phyloP scores from a whole-genome alignment of 2,329 filamentous ascomycete species.

The Meredithiella fracta region DNA sequence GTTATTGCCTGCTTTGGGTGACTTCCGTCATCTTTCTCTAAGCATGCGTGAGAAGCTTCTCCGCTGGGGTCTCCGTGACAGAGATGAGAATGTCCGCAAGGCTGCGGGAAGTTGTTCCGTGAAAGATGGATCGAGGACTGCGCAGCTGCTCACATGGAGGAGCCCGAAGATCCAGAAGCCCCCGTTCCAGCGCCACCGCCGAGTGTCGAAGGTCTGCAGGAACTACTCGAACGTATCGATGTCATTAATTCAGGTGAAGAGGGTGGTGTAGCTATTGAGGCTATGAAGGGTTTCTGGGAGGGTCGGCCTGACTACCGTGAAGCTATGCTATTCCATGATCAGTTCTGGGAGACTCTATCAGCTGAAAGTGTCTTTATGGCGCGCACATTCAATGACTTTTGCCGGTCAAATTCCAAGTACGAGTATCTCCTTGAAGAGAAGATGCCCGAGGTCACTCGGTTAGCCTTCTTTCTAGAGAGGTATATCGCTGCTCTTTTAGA shows the following conservation, averaged over 20 bases:
- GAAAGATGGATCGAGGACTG: constrained; percentile 98
- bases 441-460: constrained; percentile 80
- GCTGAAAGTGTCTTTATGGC: constrained; percentile 82
- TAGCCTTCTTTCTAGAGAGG: constrained; percentile 72
- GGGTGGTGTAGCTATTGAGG: constrained; percentile 77
- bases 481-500: constrained; percentile 58
- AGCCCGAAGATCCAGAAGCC: constrained; percentile 38
- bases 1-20: constrained; percentile 71
- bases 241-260: constrained; percentile 80
- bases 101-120: constrained; percentile 79
- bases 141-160: constrained; percentile 48
- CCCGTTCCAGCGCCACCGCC: constrained; percentile 34
- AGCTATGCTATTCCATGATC: constrained; percentile 52
- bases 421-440: constrained; percentile 72
- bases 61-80: constrained; percentile 82
- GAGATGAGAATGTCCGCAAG: constrained; percentile 87
- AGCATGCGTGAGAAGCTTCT: constrained; percentile 91
- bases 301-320: constrained; percentile 71
- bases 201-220: constrained; percentile 67
- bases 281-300: constrained; percentile 94
- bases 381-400: constrained; percentile 88
- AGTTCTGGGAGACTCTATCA: constrained; percentile 65
- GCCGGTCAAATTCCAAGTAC: constrained; percentile 56
- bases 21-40: constrained; percentile 84
- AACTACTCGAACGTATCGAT: constrained; percentile 86